Percentiles rank a stretch among this genome's conserved stretches.
Conservation (phyloP, 2,329 filamentous ascomycete genomes). For the Pseudogymnoascus sp. region DNA sequence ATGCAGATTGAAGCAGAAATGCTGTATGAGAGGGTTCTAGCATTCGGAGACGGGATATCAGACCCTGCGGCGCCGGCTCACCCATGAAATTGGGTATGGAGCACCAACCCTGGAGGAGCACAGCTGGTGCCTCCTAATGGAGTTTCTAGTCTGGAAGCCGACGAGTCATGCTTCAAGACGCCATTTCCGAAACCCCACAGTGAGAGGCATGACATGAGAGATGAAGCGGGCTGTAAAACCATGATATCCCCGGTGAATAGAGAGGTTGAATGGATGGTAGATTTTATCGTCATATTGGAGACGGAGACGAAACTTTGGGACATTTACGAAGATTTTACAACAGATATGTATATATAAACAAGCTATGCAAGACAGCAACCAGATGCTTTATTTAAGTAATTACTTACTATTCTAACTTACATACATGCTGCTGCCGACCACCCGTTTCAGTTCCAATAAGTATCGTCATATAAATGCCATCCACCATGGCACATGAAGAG, state of each 20-base stretch:
- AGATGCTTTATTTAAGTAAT: conserved; percentile 6
- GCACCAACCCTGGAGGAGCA: neutral
- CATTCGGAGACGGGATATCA: neutral
- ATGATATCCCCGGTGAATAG: neutral
- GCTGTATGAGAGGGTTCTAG: neutral
- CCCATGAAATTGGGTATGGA: neutral
- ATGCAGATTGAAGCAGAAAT: conserved; percentile 33
- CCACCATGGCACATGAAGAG: neutral
- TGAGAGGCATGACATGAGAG: neutral
- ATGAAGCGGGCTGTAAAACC: neutral
- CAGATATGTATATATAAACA: neutral
- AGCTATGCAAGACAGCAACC: neutral
- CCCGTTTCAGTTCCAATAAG: neutral
- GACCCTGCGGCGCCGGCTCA: neutral
- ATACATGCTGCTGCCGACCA: neutral
- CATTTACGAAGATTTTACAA: neutral
- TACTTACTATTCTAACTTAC: conserved; percentile 4
- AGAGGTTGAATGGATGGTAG: neutral
- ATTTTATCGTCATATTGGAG: conserved; percentile 1
- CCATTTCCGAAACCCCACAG: neutral
- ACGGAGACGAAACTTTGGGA: neutral
- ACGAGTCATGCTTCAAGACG: neutral
- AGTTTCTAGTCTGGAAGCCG: neutral
- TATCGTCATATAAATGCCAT: conserved; percentile 1
- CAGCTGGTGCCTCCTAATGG: neutral